Base-by-base conservation (phyloP, 495 filamentous ascomycete genomes). In the Penicillium egyptiacum region DNA sequence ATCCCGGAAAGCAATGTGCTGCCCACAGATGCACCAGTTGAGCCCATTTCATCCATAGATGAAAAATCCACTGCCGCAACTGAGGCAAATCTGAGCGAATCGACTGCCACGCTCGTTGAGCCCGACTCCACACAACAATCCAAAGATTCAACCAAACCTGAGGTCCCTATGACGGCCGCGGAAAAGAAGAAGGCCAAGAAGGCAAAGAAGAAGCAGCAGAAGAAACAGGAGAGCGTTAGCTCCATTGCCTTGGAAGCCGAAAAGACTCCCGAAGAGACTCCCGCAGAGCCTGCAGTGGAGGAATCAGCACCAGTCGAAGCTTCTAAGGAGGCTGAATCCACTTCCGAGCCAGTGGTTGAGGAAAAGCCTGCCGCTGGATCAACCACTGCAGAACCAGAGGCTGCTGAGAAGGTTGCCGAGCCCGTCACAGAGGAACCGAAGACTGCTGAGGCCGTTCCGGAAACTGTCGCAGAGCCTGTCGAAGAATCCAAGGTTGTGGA, bases 311-410 rank as follows among this genome's bases (percentile, higher is more conserved):
- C 17, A 1, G 35, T 25, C 10, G 56, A 55, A 31, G 17, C 57
- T 39, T 14, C 43, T 6, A 60, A 62, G 50, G 62, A 56, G 23
- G 16, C 35, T 8, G 35, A 20, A 10, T 2, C 45, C 4, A 19
- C 17, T 33, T 39, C 39, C 0, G 50, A 52, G 50, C 9, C 50
- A 28, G 26, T 41, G 8, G 35, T 40, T 11, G 55, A 60, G 55
- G 51, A 61, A n/a, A 28, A 45, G n/a, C 20, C 59, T 12, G 45
- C 41, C 12, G 49, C 56, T 25, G 56, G 55, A n/a, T 19, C 46
- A 10, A 7, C 54, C n/a, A 43, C 41, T 0, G 59, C 43, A 23
- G 64, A 66, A 52, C 31, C 55, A 14, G 45, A 55, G 57, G 16
- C 39, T 49, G 35, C 25, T 22, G 42, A 56, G 55, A 56, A 50